phyloP scores from a whole-genome alignment of 495 filamentous ascomycete species.

The Penicillium cinerascens region DNA sequence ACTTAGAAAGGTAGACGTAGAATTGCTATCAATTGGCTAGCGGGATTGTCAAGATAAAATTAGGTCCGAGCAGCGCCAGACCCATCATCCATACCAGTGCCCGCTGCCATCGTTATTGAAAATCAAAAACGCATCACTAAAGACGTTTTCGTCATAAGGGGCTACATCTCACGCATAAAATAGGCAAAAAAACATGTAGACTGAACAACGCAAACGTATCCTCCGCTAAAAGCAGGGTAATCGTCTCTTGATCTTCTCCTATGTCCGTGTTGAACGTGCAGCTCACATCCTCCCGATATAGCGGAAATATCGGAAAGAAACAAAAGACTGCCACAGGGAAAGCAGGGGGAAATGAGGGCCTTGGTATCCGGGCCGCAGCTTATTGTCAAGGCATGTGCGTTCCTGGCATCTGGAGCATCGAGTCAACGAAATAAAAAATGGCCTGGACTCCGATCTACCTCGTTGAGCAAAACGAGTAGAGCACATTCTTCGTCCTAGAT shows the following conservation, averaged over 20 bases:
- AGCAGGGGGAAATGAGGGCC: background rate
- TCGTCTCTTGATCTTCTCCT: background rate
- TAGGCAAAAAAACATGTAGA: background rate
- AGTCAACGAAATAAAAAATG: background rate
- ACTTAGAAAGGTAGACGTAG: background rate
- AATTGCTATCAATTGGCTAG: background rate
- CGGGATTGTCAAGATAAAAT: background rate
- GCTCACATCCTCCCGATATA: background rate
- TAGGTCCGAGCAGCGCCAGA: background rate
- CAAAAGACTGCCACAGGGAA: slow-evolving; percentile 8
- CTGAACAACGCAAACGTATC: background rate
- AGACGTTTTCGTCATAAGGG: background rate
- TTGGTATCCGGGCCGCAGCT: background rate
- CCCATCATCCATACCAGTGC: background rate
- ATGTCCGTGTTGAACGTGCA: slow-evolving; percentile 25
- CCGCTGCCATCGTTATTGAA: background rate
- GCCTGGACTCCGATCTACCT: background rate
- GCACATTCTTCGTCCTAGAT: background rate
- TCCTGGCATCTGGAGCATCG: background rate
- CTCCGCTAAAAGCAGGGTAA: background rate
- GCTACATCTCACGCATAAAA: slow-evolving; percentile 9
- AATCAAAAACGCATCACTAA: background rate
- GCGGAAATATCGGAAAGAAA: background rate
- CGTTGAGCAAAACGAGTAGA: background rate
- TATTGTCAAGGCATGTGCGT: background rate